Conservation (phyloP, 306 rosid genomes). For the Vigna reflexopilosa region DNA sequence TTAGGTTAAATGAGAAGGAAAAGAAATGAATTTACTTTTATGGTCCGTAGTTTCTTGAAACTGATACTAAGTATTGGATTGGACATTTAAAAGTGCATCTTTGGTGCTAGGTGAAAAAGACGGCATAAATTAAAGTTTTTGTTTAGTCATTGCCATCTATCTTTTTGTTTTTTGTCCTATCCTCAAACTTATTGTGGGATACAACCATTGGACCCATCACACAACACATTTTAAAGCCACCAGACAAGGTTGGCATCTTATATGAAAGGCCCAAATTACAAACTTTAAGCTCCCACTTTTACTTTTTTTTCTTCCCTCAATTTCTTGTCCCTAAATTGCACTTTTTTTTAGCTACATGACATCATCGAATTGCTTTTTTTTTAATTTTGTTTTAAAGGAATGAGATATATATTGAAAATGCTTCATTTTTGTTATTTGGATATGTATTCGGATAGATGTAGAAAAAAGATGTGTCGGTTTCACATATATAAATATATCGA, state of each 20-base stretch:
- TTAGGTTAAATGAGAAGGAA: not conserved
- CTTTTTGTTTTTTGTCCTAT: slow-evolving; percentile 14
- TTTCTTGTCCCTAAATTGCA: slow-evolving; percentile 2
- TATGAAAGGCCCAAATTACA: slow-evolving; percentile 22
- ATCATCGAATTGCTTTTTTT: not conserved
- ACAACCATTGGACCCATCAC: slow-evolving; percentile 27
- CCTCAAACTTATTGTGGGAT: slow-evolving; percentile 4
- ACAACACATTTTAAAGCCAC: not conserved
- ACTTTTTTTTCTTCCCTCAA: not conserved
- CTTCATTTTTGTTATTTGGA: not conserved
- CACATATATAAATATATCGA: not conserved
- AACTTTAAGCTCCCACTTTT: slow-evolving; percentile 4
- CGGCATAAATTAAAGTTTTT: slow-evolving; percentile 21
- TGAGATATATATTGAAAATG: not conserved
- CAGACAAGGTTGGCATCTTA: not conserved
- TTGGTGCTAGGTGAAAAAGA: slow-evolving; percentile 4
- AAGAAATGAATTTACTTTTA: not conserved
- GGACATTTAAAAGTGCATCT: slow-evolving; percentile 7
- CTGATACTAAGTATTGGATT: not conserved
- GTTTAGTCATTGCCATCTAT: slow-evolving; percentile 20
- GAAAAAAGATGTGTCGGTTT: not conserved
- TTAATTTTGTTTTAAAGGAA: not conserved
- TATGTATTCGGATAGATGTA: not conserved
- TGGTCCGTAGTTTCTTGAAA: slow-evolving; percentile 4
- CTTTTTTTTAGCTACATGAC: not conserved